Conservation (phyloP, 257 asterid genomes). For the Leptodermis oblonga region DNA sequence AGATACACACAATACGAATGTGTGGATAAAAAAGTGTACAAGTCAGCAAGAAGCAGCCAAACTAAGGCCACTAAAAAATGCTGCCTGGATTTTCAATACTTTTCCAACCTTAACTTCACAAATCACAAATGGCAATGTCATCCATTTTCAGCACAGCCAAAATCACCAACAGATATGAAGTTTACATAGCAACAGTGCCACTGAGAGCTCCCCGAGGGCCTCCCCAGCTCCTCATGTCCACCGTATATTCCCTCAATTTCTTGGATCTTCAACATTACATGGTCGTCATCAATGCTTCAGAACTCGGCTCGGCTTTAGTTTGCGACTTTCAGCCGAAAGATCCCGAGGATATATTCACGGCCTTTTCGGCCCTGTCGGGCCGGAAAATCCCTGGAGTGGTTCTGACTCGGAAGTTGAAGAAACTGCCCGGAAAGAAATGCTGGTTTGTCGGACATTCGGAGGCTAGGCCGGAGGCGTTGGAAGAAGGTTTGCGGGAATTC, state of each 20-base stretch:
- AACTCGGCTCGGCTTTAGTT: constrained; percentile 34
- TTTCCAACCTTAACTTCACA: neutral
- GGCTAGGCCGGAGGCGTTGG: constrained; percentile 23
- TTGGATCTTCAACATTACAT: constrained; percentile 67
- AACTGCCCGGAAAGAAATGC: constrained; percentile 57
- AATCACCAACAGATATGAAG: constrained; percentile 39
- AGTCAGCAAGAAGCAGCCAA: neutral
- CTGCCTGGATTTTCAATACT: neutral
- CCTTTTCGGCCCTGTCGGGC: constrained; percentile 60
- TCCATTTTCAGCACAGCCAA: constrained; percentile 5
- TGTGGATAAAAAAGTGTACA: neutral
- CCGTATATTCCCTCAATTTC: constrained; percentile 53
- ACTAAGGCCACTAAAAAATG: neutral
- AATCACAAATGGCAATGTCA: neutral
- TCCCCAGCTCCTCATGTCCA: constrained; percentile 49
- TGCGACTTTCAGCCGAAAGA: constrained; percentile 80
- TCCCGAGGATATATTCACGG: constrained; percentile 61
- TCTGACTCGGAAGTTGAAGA: constrained; percentile 44
- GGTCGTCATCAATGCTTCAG: constrained; percentile 55
- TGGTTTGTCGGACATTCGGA: constrained; percentile 67
- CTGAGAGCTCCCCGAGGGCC: constrained; percentile 60
- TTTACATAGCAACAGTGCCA: constrained; percentile 64
- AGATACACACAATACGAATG: neutral
- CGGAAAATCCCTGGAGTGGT: constrained; percentile 53
- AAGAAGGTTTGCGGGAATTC: constrained; percentile 38